Percentiles rank a stretch among this genome's conserved stretches.
Evolutionary conservation across 2,329 filamentous ascomycete species (phyloP).

Genomic region (Didymella keratinophila): DNA sequence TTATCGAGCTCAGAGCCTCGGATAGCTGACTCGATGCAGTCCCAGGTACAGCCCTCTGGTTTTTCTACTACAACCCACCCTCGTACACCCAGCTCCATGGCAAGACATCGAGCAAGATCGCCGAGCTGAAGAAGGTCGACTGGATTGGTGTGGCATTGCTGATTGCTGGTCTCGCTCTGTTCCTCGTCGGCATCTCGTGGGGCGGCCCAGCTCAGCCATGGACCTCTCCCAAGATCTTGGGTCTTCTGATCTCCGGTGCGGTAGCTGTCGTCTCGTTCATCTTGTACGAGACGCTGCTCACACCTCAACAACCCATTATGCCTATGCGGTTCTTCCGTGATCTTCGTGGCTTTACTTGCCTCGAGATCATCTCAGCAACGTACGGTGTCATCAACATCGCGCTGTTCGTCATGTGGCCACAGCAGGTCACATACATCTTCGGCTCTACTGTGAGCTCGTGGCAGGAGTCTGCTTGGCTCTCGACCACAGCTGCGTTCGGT

Average conservation of each 20-base stretch:
- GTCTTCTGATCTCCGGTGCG: slow-evolving; percentile 33
- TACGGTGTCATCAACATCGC: slow-evolving; percentile 39
- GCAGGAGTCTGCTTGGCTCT: slow-evolving; percentile 38
- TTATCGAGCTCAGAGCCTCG: not conserved
- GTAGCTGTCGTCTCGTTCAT: slow-evolving; percentile 24
- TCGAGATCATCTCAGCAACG: slow-evolving; percentile 37
- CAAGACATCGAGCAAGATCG: slow-evolving; percentile 29
- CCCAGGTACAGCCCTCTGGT: slow-evolving; percentile 52
- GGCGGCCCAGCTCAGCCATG: slow-evolving; percentile 43
- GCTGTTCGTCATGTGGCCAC: slow-evolving; percentile 42
- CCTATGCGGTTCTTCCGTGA: slow-evolving; percentile 46
- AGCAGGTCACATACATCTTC: slow-evolving; percentile 32
- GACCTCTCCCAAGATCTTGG: slow-evolving; percentile 30
- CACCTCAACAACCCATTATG: slow-evolving; percentile 32
- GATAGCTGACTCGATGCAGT: slow-evolving; percentile 34
- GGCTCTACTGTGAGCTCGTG: slow-evolving; percentile 27
- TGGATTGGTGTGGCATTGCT: slow-evolving; percentile 55
- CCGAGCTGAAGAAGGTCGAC: slow-evolving; percentile 48
- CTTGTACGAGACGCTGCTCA: slow-evolving; percentile 30
- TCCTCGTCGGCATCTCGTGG: slow-evolving; percentile 56
- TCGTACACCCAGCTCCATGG: slow-evolving; percentile 50
- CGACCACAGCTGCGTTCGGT: slow-evolving; percentile 41
- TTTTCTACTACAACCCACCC: slow-evolving; percentile 59
- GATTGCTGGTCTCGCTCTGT: slow-evolving; percentile 52
- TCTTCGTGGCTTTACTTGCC: slow-evolving; percentile 38